These are phyloP conservation scores for Gracilaria gracilis DNA, from an alignment of 23 red algal genomes.

Conservation along the genomic window DNA sequence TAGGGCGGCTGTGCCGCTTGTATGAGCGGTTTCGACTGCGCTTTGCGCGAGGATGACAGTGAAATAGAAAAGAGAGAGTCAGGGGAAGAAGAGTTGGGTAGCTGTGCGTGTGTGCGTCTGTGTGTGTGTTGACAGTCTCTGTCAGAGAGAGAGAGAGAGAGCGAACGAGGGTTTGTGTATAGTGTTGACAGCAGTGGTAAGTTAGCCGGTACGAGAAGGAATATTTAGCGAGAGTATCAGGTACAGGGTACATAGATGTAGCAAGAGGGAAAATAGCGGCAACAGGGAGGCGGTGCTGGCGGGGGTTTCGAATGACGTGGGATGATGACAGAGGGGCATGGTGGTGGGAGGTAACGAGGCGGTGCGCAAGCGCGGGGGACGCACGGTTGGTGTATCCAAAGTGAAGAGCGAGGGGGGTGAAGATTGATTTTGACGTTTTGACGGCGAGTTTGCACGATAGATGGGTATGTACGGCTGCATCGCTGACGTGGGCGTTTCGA, in stretches of 20 bases:
- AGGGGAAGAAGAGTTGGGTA: neutral
- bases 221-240: too few species aligned
- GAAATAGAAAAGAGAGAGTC: neutral
- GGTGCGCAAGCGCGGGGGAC: neutral
- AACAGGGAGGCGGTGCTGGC: neutral
- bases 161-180: too few species aligned
- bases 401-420: neutral
- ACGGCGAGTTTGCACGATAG: too few species aligned
- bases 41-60: neutral
- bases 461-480: neutral
- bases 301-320: neutral
- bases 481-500: neutral
- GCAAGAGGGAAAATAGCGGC: neutral
- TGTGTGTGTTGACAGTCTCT: too few species aligned
- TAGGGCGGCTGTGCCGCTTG: neutral
- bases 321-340: neutral
- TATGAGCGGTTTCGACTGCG: neutral
- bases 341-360: neutral
- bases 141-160: too few species aligned
- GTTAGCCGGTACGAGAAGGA: neutral
- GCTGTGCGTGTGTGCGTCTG: neutral
- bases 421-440: too few species aligned
- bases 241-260: neutral
- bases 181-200: neutral
- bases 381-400: neutral